Evolutionary conservation across 805 yeast genomes (phyloP).

Genomic region (Priceomyces fermenticarens): DNA sequence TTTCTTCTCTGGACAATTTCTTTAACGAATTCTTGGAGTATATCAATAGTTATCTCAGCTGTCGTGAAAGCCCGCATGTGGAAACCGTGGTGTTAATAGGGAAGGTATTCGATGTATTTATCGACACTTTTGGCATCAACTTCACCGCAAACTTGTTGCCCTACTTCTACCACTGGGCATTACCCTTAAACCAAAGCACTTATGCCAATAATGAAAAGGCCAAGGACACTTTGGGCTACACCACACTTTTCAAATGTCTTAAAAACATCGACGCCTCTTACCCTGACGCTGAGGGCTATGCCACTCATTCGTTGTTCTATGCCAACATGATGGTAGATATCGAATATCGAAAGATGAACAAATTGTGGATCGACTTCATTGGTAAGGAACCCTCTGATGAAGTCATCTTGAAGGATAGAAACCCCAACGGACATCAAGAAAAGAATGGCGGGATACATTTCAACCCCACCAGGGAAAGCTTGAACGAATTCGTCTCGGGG

Average conservation of each 20-base stretch:
- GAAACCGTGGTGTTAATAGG: constrained; percentile 21
- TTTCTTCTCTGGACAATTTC: constrained; percentile 40
- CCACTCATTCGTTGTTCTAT: constrained; percentile 16
- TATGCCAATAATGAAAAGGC: constrained; percentile 11
- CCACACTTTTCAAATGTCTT: constrained; percentile 22
- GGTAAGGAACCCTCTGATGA: constrained; percentile 12
- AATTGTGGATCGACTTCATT: constrained; percentile 27
- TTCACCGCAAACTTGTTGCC: constrained; percentile 44
- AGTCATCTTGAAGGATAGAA: constrained; percentile 1
- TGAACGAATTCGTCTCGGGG: constrained; percentile 25
- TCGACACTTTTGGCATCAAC: constrained; percentile 43
- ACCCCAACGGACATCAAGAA: constrained; percentile 4
- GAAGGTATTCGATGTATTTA: constrained; percentile 20
- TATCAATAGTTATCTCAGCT: constrained; percentile 29
- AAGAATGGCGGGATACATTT: constrained; percentile 7
- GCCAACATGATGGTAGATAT: constrained; percentile 20
- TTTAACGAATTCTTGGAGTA: constrained; percentile 36
- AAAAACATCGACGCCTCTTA: constrained; percentile 28
- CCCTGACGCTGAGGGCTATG: constrained; percentile 17
- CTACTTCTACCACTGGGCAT: constrained; percentile 44
- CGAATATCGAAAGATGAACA: constrained; percentile 19
- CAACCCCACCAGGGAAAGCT: constrained; percentile 14
- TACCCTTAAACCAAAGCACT: constrained; percentile 12
- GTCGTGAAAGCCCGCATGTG: constrained; percentile 18
- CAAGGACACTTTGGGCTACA: constrained; percentile 33